These are phyloP conservation scores for Diplogelasinospora grovesii DNA, from an alignment of 495 filamentous ascomycete genomes.

Conservation along the genomic window DNA sequence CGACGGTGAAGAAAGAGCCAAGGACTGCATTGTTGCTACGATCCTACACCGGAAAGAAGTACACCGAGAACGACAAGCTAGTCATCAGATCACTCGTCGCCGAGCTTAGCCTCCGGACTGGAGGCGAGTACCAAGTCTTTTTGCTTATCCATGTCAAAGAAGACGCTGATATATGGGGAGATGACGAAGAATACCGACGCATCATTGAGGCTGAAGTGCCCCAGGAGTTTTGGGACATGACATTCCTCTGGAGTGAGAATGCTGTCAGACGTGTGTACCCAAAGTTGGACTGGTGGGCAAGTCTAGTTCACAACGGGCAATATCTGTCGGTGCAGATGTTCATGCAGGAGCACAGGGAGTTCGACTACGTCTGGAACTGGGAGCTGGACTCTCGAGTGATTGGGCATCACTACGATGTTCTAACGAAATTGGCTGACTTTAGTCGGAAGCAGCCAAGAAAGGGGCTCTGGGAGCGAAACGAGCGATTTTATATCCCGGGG, in stretches of 20 bases:
- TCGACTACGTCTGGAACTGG: constrained; percentile 72
- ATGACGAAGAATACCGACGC: constrained; percentile 45
- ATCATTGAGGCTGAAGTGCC: constrained; percentile 52
- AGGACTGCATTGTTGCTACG: constrained; percentile 69
- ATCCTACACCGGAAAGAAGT: constrained; percentile 59
- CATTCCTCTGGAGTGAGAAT: constrained; percentile 60
- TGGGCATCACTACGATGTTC: constrained; percentile 64
- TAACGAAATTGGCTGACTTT: constrained; percentile 56
- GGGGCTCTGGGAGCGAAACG: constrained; percentile 67
- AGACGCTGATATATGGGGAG: constrained; percentile 47
- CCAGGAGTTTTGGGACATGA: constrained; percentile 57
- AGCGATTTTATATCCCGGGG: constrained; percentile 62
- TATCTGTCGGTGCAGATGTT: constrained; percentile 60
- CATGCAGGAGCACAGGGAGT: constrained; percentile 60
- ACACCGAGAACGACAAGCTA: constrained; percentile 63
- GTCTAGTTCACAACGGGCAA: constrained; percentile 40
- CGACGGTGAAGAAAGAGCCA: constrained; percentile 23
- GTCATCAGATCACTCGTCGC: constrained; percentile 66
- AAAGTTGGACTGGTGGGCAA: constrained; percentile 32
- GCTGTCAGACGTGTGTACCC: constrained; percentile 54
- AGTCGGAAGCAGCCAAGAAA: constrained; percentile 56
- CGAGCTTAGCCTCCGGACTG: constrained; percentile 64
- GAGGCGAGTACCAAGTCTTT: constrained; percentile 72
- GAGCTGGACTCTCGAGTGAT: constrained; percentile 67
- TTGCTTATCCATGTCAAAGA: constrained; percentile 70